Evolutionary conservation across 768 basidiomycete genomes (phyloP).

Genomic region (Calocybe gangraenosa): DNA sequence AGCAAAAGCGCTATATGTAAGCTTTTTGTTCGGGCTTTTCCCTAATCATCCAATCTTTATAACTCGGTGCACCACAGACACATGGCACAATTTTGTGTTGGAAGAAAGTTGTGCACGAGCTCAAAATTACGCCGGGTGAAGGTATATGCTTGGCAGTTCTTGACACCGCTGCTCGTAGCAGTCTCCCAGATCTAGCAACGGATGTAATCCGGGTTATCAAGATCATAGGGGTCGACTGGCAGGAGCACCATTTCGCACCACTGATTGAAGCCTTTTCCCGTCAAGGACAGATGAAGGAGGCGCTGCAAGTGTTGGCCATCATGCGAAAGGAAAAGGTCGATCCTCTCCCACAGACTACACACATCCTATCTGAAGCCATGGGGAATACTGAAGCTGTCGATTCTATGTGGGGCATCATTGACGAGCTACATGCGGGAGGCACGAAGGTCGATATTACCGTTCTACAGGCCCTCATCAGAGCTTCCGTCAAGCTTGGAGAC

Average conservation of each 20-base stretch:
- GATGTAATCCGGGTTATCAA: constrained; percentile 60
- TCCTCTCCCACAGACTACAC: constrained; percentile 47
- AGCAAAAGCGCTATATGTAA: constrained; percentile 63
- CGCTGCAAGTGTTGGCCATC: constrained; percentile 50
- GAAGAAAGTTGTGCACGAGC: constrained; percentile 49
- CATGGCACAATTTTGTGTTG: constrained; percentile 66
- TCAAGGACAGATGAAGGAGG: constrained; percentile 54
- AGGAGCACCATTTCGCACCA: constrained; percentile 76
- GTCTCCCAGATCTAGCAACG: constrained; percentile 64
- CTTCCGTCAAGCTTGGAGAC: constrained; percentile 56
- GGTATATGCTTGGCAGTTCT: constrained; percentile 69
- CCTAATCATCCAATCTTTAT: constrained; percentile 1
- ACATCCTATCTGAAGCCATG: constrained; percentile 46
- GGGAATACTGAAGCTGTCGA: constrained; percentile 54
- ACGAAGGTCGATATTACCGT: constrained; percentile 50
- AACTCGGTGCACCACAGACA: constrained; percentile 42
- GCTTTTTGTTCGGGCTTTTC: too few species aligned
- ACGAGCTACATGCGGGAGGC: constrained; percentile 52
- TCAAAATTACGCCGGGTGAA: constrained; percentile 64
- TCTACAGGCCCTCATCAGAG: constrained; percentile 66
- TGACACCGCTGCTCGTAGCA: constrained; percentile 68
- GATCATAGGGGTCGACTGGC: constrained; percentile 38
- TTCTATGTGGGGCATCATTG: constrained; percentile 57
- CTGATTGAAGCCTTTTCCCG: constrained; percentile 71
- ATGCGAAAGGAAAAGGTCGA: constrained; percentile 54